Evolutionary conservation across 305 asterid genomes (phyloP).

Genomic region (Ajuga reptans): DNA sequence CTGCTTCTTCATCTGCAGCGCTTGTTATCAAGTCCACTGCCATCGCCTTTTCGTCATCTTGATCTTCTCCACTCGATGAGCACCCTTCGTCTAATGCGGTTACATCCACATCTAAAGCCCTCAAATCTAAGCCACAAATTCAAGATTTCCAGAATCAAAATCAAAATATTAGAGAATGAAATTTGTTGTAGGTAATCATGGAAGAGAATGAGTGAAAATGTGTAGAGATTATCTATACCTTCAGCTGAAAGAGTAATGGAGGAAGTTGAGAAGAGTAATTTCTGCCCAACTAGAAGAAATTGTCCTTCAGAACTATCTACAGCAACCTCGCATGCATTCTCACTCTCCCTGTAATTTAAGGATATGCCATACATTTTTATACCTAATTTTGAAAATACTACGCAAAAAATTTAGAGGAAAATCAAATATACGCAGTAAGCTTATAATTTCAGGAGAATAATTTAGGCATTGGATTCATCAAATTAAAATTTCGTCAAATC

Average conservation of each 20-base stretch:
- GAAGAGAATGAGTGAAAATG: not conserved
- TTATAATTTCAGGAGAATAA: not conserved
- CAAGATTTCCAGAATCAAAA: not conserved
- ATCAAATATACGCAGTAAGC: not conserved
- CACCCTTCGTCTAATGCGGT: constrained; percentile 17
- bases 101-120: constrained; percentile 25
- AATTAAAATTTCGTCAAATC: not conserved
- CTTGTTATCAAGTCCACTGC: not conserved
- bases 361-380: not conserved
- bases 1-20: constrained; percentile 20
- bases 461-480: not conserved
- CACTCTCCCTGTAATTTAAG: constrained; percentile 37
- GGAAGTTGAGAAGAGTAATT: constrained; percentile 53
- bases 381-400: not conserved
- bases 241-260: constrained; percentile 63
- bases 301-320: constrained; percentile 47
- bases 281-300: constrained; percentile 46
- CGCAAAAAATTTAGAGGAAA: not conserved
- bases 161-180: not conserved
- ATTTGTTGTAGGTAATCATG: not conserved
- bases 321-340: constrained; percentile 31
- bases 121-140: constrained; percentile 24
- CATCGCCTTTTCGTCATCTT: constrained; percentile 19
- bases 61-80: constrained; percentile 22
- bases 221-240: constrained; percentile 31